Base-by-base conservation (phyloP, 805 yeast genomes). In the Debaryomyces maramus region DNA sequence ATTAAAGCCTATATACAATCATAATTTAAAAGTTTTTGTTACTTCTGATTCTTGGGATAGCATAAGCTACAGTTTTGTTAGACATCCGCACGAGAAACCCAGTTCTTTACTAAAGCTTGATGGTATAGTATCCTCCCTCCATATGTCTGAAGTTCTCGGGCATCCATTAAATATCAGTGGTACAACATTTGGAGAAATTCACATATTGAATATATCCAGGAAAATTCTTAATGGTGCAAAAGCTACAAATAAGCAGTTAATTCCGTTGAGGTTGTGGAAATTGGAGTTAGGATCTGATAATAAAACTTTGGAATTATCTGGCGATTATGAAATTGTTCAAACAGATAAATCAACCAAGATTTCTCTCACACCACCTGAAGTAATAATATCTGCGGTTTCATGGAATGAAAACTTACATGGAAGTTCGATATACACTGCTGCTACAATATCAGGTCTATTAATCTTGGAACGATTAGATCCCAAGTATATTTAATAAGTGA, bases 361-460 rank as follows among this genome's bases (percentile, higher is more conserved):
- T 5, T 52, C 65, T 10, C 49, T 75, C 4, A 71, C 71, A 37
- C 81, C 87, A 1, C 68, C 74, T 3, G 73, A 75, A 10, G 70
- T 80, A 2, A 57, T 67, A 11, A 60, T 85, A 5, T 70, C 80
- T 0, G 48, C 75, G 2, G 36, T 77, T 1, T 72, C 73, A 17
- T 85, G 91, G 93, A 76, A 75, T 54, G 83, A 77, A 40, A 70
- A 65, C 36, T 33, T 55, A 3, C 43, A 34, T 26, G 54, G 61
- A 43, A 44, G 81, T 67, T 43, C 80, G 55, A 26, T 75, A 61
- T 77, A 79, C 50, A 77, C 80, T 1, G 78, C 78, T 2, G 80
- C 78, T 1, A 61, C 77, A 0, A 65, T 72, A 3, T 53, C 72
- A 2, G 87, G 86, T 0, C 46, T 81, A 13, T 40, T 81, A 3